phyloP scores from a whole-genome alignment of 108 stramenopile genomes.

The Schizochytrium sp. region DNA sequence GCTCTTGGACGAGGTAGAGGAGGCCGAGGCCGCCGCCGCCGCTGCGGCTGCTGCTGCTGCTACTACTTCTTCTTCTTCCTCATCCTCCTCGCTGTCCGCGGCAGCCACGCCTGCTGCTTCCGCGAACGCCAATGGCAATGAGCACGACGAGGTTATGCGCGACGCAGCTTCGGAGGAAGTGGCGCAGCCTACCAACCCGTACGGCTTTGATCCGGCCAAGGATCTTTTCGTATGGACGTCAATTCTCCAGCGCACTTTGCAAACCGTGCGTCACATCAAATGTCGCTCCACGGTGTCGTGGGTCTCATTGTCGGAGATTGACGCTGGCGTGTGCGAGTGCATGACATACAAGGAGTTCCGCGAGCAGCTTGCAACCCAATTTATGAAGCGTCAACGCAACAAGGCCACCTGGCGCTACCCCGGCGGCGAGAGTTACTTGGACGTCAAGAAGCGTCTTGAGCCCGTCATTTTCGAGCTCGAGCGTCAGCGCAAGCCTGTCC shows the following conservation, averaged over 20 bases:
- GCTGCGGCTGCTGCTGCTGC: neutral
- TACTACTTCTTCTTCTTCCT: neutral
- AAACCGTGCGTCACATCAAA: slow-evolving; percentile 10
- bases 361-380: slow-evolving; percentile 26
- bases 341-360: slow-evolving; percentile 42
- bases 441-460: slow-evolving; percentile 92
- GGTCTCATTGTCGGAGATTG: slow-evolving; percentile 28
- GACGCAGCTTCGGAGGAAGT: neutral
- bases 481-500: slow-evolving; percentile 84
- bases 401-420: slow-evolving; percentile 47
- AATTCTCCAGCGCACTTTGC: neutral
- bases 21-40: too few species aligned
- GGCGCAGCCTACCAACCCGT: neutral
- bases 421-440: slow-evolving; percentile 91
- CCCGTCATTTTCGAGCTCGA: slow-evolving; percentile 94
- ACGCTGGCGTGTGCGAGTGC: slow-evolving; percentile 39
- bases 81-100: neutral
- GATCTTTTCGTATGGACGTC: slow-evolving; percentile 20
- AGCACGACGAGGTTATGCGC: neutral
- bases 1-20: neutral
- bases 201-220: neutral
- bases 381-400: slow-evolving; percentile 22
- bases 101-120: neutral
- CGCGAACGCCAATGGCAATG: neutral
- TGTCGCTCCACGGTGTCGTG: neutral